Conservation (phyloP, 805 yeast genomes). For the Metschnikowia peoriensis region DNA sequence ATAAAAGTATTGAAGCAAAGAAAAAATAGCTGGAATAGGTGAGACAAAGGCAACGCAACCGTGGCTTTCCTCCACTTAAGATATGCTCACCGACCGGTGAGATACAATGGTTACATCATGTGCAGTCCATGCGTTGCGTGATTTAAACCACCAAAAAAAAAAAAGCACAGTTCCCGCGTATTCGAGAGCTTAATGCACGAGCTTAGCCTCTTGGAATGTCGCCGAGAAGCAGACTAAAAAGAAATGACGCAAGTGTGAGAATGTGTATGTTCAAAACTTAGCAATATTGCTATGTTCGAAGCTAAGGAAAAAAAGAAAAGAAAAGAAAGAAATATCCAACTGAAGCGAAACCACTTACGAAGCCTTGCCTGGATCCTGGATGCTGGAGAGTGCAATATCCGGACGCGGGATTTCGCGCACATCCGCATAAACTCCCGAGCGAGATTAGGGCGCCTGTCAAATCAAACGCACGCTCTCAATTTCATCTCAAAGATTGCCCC, state of each 20-base stretch:
- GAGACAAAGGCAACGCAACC: background rate
- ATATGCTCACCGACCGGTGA: background rate
- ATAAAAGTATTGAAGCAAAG: background rate
- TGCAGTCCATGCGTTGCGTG: background rate
- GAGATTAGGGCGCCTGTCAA: background rate
- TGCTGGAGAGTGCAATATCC: background rate
- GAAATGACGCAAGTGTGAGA: too few species aligned
- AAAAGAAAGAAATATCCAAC: background rate
- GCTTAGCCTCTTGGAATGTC: too few species aligned
- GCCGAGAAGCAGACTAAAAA: too few species aligned
- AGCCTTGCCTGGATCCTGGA: too few species aligned
- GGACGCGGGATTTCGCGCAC: background rate
- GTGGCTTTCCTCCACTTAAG: background rate
- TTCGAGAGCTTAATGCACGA: background rate
- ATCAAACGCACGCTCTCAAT: background rate
- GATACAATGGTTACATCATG: background rate
- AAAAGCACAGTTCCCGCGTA: background rate
- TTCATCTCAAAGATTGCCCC: background rate
- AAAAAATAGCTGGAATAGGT: background rate
- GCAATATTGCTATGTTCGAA: background rate
- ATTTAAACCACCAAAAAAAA: too few species aligned
- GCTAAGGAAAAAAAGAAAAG: too few species aligned
- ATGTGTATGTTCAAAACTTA: too few species aligned
- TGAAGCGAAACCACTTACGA: too few species aligned
- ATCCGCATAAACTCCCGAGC: background rate